Evolutionary conservation across 345 rosid genomes (phyloP).

Genomic region (Boechera stricta): DNA sequence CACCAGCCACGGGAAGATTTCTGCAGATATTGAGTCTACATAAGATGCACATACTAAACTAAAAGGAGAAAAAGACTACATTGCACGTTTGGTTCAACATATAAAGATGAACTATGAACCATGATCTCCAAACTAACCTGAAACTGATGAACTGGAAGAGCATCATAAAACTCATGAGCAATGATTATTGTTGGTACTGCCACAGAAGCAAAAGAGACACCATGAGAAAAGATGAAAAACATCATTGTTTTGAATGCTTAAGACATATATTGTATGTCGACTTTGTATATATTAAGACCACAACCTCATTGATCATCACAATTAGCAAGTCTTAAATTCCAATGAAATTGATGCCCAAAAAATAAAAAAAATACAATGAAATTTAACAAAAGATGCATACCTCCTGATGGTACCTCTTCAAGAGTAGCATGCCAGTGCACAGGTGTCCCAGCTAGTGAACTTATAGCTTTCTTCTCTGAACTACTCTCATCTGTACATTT

Average conservation of each 20-base stretch:
- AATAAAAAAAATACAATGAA: background rate
- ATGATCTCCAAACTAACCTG: constrained; percentile 62
- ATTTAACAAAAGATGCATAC: constrained; percentile 53
- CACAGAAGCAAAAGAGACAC: constrained; percentile 39
- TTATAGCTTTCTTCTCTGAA: constrained; percentile 53
- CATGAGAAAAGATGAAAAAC: constrained; percentile 21
- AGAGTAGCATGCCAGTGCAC: constrained; percentile 80
- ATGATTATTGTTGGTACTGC: constrained; percentile 83
- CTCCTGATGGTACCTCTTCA: constrained; percentile 87
- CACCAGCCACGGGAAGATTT: constrained; percentile 88
- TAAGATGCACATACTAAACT: constrained; percentile 18
- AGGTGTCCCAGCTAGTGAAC: constrained; percentile 65
- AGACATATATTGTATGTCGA: background rate
- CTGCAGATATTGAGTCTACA: constrained; percentile 47
- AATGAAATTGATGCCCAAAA: background rate
- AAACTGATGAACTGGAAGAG: constrained; percentile 93
- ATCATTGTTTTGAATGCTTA: background rate
- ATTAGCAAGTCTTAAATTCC: constrained; percentile 11
- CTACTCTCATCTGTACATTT: constrained; percentile 60
- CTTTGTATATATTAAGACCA: background rate
- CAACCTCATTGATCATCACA: background rate
- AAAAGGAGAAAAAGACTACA: background rate
- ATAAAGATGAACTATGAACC: background rate
- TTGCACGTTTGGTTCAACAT: background rate
- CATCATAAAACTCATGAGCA: constrained; percentile 96